These are phyloP conservation scores for Tricholoma furcatifolium DNA, from an alignment of 768 basidiomycete genomes.

Conservation along the genomic window DNA sequence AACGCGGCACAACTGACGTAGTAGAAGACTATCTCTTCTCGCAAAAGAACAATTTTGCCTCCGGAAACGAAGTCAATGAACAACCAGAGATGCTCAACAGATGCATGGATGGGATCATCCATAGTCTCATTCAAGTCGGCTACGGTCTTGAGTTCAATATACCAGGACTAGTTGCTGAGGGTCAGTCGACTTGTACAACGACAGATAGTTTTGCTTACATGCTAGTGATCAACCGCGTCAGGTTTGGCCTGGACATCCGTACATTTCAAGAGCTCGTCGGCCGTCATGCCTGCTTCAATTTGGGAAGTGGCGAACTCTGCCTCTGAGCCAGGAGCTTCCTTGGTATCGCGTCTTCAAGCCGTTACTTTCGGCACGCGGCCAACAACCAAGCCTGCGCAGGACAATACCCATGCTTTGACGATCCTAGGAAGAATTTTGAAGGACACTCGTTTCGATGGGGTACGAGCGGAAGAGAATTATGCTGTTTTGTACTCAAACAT, in stretches of 20 bases:
- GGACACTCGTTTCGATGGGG: slow-evolving; percentile 37
- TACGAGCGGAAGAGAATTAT: slow-evolving; percentile 11
- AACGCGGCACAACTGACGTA: slow-evolving; percentile 35
- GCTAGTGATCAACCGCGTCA: slow-evolving; percentile 22
- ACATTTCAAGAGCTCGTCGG: slow-evolving; percentile 35
- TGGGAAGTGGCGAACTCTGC: slow-evolving; percentile 13
- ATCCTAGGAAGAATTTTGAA: slow-evolving; percentile 55
- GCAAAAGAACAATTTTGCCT: slow-evolving; percentile 39
- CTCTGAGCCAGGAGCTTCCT: not conserved
- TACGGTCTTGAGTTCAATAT: slow-evolving; percentile 62
- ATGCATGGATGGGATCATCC: slow-evolving; percentile 54
- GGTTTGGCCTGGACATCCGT: slow-evolving; percentile 59
- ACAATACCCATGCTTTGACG: slow-evolving; percentile 43
- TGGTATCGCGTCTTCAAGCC: not conserved
- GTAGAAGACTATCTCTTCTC: slow-evolving; percentile 60
- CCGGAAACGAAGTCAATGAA: slow-evolving; percentile 20
- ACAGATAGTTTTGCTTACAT: not conserved
- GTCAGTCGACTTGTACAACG: not conserved
- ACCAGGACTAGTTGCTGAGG: slow-evolving; percentile 61
- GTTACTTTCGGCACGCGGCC: not conserved
- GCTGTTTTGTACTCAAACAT: slow-evolving; percentile 30
- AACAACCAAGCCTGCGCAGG: not conserved
- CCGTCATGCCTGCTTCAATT: slow-evolving; percentile 28
- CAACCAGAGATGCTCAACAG: slow-evolving; percentile 49
- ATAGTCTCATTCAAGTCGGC: slow-evolving; percentile 64